Evolutionary conservation across 768 basidiomycete genomes (phyloP).

Genomic region (Auriscalpium vulgare): DNA sequence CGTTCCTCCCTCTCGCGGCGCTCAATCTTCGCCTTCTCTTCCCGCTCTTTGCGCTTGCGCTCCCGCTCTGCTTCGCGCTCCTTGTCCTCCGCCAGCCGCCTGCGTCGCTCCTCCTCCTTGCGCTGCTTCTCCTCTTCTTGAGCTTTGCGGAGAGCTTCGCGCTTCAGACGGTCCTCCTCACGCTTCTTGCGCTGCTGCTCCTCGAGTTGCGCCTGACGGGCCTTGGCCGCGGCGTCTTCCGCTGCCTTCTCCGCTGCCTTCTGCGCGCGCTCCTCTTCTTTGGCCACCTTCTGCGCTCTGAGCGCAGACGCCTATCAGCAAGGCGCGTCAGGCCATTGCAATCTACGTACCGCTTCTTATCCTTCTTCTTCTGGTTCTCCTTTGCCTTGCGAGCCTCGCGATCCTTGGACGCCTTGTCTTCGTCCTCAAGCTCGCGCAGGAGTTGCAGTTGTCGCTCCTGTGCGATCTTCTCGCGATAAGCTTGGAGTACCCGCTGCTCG

Average conservation of each 20-base stretch:
- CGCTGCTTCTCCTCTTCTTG: conserved; percentile 77
- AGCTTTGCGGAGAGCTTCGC: conserved; percentile 68
- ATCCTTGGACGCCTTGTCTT: conserved; percentile 81
- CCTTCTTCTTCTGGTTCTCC: conserved; percentile 98
- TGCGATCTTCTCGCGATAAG: conserved; percentile 94
- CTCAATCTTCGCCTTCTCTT: conserved; percentile 48
- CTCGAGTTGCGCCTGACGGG: conserved; percentile 69
- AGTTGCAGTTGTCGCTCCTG: conserved; percentile 92
- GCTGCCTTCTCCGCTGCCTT: conserved; percentile 82
- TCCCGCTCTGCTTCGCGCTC: conserved; percentile 74
- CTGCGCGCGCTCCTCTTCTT: conserved; percentile 84
- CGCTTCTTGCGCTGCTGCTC: conserved; percentile 73
- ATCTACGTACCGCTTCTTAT: conserved; percentile 77
- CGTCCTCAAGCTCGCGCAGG: conserved; percentile 90
- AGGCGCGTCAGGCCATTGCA: neutral
- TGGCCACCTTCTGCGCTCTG: conserved; percentile 86
- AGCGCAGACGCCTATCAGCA: too few relatives aligned
- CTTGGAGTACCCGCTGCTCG: conserved; percentile 94
- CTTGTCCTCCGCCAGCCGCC: conserved; percentile 70
- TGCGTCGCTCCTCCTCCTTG: conserved; percentile 79
- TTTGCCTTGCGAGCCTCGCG: conserved; percentile 89
- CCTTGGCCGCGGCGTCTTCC: conserved; percentile 72
- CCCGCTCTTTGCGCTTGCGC: conserved; percentile 65
- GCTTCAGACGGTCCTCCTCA: conserved; percentile 79
- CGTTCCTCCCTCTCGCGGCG: conserved; percentile 48